Percentiles rank a stretch among this genome's conserved stretches.
Conservation (phyloP, 2,329 filamentous ascomycete genomes). For the Stachybotrys chartarum region DNA sequence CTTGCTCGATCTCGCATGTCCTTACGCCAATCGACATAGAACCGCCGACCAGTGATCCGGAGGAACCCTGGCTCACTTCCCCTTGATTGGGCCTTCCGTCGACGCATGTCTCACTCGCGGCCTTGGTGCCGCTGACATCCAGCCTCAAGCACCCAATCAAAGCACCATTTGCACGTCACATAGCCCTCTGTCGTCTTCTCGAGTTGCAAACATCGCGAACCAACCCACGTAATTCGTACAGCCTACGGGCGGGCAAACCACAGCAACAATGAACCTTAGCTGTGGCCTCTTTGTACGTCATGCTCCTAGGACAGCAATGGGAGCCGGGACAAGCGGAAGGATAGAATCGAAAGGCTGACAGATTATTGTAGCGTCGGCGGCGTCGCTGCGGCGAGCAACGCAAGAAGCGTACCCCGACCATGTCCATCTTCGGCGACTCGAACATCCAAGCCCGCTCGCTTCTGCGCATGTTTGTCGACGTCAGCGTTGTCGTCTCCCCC, state of each 20-base stretch:
- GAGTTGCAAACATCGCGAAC: no score
- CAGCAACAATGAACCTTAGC: constrained; percentile 10
- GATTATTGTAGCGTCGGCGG: constrained; percentile 2
- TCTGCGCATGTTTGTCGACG: constrained; percentile 25
- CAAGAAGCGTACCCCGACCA: constrained; percentile 23
- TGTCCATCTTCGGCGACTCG: constrained; percentile 31
- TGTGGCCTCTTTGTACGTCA: constrained; percentile 17
- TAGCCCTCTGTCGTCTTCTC: background rate
- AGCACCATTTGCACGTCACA: background rate
- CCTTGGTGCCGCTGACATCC: background rate
- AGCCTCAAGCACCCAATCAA: background rate
- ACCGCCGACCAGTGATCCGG: background rate
- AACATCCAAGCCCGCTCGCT: constrained; percentile 19
- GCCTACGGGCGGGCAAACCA: background rate
- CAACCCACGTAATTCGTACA: background rate
- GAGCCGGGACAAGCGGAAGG: no score
- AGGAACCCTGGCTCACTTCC: background rate
- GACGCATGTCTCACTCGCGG: background rate
- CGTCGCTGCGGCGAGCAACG: background rate
- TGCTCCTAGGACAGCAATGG: background rate
- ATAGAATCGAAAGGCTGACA: background rate
- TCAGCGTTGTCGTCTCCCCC: constrained; percentile 22
- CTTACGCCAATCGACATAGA: background rate
- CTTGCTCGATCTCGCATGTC: background rate
- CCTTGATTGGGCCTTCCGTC: background rate